Evolutionary conservation across 495 filamentous ascomycete genomes (phyloP).

Genomic region (Chaetomidium leptoderma): DNA sequence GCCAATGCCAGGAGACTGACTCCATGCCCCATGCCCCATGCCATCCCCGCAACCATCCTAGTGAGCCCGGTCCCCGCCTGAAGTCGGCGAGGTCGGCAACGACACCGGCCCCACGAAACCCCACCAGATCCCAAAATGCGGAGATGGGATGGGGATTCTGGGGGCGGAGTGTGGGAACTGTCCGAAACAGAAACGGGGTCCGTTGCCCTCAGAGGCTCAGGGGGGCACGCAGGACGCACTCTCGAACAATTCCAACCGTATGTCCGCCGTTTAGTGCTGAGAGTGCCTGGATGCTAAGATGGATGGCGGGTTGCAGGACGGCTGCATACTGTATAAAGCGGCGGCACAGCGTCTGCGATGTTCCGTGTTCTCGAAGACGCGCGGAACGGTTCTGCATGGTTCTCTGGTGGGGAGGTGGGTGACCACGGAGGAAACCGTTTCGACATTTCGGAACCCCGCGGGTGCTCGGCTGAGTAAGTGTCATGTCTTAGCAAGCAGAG

Average conservation of each 20-base stretch:
- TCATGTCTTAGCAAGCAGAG: constrained; percentile 14
- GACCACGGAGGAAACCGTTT: too few species aligned
- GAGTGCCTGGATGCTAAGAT: too few species aligned
- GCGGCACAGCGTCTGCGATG: background rate
- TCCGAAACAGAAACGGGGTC: background rate
- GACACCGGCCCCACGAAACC: constrained; percentile 6
- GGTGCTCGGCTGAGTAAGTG: constrained; percentile 12
- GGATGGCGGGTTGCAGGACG: background rate
- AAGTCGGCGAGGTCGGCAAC: constrained; percentile 4
- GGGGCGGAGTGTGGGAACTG: background rate
- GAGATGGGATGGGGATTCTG: constrained; percentile 7
- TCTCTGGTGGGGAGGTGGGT: constrained; percentile 3
- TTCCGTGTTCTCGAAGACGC: constrained; percentile 14
- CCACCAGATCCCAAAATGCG: constrained; percentile 12
- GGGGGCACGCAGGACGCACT: too few species aligned
- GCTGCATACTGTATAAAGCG: background rate
- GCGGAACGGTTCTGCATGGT: constrained; percentile 4
- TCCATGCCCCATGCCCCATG: background rate
- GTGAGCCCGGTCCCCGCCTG: constrained; percentile 9
- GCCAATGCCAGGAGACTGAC: constrained; percentile 14
- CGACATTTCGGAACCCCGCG: constrained; percentile 2
- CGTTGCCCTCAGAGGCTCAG: too few species aligned
- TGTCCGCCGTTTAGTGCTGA: background rate
- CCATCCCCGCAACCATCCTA: constrained; percentile 16
- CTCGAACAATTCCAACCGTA: background rate